Conservation (phyloP, 805 yeast species). For the Wickerhamomyces xylosicus region DNA sequence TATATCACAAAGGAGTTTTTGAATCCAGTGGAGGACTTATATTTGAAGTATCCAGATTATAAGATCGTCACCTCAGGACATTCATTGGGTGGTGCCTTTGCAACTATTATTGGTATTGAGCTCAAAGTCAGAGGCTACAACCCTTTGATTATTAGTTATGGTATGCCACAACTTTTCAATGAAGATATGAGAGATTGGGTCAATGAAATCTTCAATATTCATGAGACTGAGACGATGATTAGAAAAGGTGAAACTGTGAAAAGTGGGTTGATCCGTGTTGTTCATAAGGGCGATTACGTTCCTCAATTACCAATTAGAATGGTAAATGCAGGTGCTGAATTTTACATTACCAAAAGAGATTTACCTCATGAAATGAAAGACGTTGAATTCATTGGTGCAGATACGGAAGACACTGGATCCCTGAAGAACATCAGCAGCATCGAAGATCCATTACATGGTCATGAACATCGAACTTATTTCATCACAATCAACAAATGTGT, state of each 20-base stretch:
- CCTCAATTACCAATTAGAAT: slow-evolving; percentile 45
- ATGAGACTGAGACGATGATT: slow-evolving; percentile 16
- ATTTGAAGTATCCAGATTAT: slow-evolving; percentile 34
- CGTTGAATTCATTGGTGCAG: slow-evolving; percentile 8
- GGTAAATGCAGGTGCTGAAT: slow-evolving; percentile 25
- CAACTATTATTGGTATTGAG: slow-evolving; percentile 55
- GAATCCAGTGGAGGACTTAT: slow-evolving; percentile 23
- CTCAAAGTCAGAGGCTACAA: slow-evolving; percentile 41
- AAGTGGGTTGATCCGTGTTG: slow-evolving; percentile 41
- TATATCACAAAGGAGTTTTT: slow-evolving; percentile 25
- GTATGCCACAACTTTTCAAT: slow-evolving; percentile 61
- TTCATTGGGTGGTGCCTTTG: slow-evolving; percentile 69
- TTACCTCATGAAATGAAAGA: slow-evolving; percentile 24
- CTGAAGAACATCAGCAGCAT: not conserved
- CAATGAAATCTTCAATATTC: slow-evolving; percentile 36
- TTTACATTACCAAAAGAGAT: slow-evolving; percentile 23
- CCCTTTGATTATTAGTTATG: slow-evolving; percentile 49
- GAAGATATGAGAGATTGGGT: slow-evolving; percentile 38
- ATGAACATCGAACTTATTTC: slow-evolving; percentile 29
- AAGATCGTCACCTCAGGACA: slow-evolving; percentile 54
- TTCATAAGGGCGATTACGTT: slow-evolving; percentile 48
- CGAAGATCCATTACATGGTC: slow-evolving; percentile 20
- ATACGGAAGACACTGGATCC: not conserved
- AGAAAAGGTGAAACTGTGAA: slow-evolving; percentile 5
- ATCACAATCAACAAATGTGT: slow-evolving; percentile 23